A percentile compares a stretch with the other conserved stretches of the same genome.
phyloP scores from a whole-genome alignment of 306 rosid species.

The Abrus precatorius region DNA sequence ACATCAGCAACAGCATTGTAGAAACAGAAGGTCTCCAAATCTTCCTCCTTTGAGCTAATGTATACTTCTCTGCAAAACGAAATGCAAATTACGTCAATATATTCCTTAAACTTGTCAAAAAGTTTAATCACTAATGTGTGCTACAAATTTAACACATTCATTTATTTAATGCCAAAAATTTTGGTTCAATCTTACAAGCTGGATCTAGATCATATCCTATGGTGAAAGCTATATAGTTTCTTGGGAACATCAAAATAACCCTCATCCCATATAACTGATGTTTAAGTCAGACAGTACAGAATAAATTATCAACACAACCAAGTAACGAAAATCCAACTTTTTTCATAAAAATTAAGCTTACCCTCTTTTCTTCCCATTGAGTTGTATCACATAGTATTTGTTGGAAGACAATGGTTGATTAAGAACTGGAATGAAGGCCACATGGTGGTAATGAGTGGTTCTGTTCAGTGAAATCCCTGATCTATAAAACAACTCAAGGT shows the following conservation, averaged over 20 bases:
- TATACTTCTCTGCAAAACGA: conserved; percentile 60
- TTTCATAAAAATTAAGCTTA: conserved; percentile 44
- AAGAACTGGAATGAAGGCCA: conserved; percentile 78
- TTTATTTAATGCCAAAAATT: not conserved
- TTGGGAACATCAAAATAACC: not conserved
- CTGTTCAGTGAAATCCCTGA: conserved; percentile 59
- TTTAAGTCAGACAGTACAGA: not conserved
- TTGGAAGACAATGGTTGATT: conserved; percentile 70
- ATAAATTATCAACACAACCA: not conserved
- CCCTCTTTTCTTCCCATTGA: conserved; percentile 73
- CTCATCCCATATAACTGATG: not conserved
- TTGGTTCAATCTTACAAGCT: not conserved
- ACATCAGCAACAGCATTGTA: conserved; percentile 44
- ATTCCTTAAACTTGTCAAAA: conserved; percentile 6
- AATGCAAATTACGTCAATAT: conserved; percentile 19
- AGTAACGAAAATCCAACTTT: not conserved
- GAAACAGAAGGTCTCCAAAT: conserved; percentile 58
- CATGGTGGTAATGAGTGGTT: conserved; percentile 54
- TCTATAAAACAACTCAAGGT: conserved; percentile 63
- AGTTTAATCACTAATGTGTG: not conserved
- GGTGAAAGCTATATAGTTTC: conserved; percentile 5
- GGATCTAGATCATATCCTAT: not conserved
- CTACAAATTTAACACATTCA: not conserved
- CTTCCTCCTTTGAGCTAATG: conserved; percentile 56
- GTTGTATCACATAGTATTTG: conserved; percentile 68